phyloP scores from a whole-genome alignment of 371 early-diverging fungal genomes.

The Mortierella sp. region DNA sequence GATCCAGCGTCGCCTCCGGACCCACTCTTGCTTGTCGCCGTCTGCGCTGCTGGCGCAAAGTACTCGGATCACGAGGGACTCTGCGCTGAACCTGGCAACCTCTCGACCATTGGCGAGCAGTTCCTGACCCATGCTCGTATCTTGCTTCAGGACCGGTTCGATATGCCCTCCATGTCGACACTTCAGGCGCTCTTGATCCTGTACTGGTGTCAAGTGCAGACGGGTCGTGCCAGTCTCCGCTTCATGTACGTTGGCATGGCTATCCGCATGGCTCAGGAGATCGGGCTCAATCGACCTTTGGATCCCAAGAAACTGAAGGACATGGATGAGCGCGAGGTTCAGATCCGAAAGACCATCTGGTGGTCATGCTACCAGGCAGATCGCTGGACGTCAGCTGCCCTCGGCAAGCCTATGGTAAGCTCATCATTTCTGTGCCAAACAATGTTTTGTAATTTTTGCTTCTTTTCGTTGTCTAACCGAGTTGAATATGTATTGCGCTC shows the following conservation, averaged over 20 bases:
- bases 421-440: background rate
- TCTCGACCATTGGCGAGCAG: conserved; percentile 67
- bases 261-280: conserved; percentile 76
- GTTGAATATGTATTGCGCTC: background rate
- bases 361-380: conserved; percentile 76
- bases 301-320: conserved; percentile 62
- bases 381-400: conserved; percentile 63
- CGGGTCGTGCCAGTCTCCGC: conserved; percentile 69
- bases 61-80: conserved; percentile 69
- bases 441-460: no score
- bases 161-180: conserved; percentile 67
- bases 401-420: conserved; percentile 57
- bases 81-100: conserved; percentile 61
- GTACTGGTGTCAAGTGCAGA: conserved; percentile 74
- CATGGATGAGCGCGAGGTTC: conserved; percentile 64
- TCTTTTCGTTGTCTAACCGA: background rate
- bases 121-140: conserved; percentile 71
- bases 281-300: conserved; percentile 66
- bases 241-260: conserved; percentile 73
- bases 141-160: conserved; percentile 70
- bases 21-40: conserved; percentile 67
- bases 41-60: conserved; percentile 73
- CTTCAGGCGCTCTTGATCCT: conserved; percentile 71
- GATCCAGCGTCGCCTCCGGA: conserved; percentile 59
- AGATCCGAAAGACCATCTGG: conserved; percentile 72